These are phyloP conservation scores for Cyberlindnera americana DNA, from an alignment of 805 yeast species.

Conservation along the genomic window DNA sequence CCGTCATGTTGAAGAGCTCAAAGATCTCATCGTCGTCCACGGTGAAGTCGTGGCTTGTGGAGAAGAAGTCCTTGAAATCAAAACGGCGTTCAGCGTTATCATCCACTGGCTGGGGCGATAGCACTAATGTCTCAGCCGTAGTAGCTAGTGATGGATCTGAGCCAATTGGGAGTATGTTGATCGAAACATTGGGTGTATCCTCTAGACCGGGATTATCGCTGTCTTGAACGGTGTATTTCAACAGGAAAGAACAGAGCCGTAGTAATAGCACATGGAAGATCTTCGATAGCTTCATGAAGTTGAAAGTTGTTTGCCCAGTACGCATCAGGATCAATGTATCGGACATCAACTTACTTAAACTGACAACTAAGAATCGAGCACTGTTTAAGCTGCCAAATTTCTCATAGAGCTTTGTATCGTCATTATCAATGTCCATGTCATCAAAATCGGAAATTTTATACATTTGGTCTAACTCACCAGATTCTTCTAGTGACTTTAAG, in stretches of 20 bases:
- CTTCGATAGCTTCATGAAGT: slow-evolving; percentile 17
- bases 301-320: slow-evolving; percentile 11
- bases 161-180: too few species aligned
- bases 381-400: slow-evolving; percentile 11
- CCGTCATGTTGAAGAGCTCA: slow-evolving; percentile 16
- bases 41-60: slow-evolving; percentile 8
- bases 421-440: slow-evolving; percentile 12
- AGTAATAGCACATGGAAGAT: slow-evolving; percentile 15
- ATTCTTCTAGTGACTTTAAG: slow-evolving; percentile 3
- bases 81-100: slow-evolving; percentile 6
- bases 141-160: too few species aligned
- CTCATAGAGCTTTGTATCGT: slow-evolving; percentile 2
- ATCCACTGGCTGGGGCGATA: too few species aligned
- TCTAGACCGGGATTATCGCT: slow-evolving; percentile 2
- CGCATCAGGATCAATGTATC: slow-evolving; percentile 13
- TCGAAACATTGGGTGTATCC: neutral
- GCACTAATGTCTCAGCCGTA: too few species aligned
- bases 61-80: slow-evolving; percentile 14
- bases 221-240: slow-evolving; percentile 7
- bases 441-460: slow-evolving; percentile 11
- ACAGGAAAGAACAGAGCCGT: slow-evolving; percentile 14
- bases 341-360: slow-evolving; percentile 9
- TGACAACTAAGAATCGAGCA: slow-evolving; percentile 11
- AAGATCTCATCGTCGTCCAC: slow-evolving; percentile 13
- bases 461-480: slow-evolving; percentile 7